These are phyloP conservation scores for Diaporthe capsici DNA, from an alignment of 2,329 filamentous ascomycete genomes.

Conservation along the genomic window DNA sequence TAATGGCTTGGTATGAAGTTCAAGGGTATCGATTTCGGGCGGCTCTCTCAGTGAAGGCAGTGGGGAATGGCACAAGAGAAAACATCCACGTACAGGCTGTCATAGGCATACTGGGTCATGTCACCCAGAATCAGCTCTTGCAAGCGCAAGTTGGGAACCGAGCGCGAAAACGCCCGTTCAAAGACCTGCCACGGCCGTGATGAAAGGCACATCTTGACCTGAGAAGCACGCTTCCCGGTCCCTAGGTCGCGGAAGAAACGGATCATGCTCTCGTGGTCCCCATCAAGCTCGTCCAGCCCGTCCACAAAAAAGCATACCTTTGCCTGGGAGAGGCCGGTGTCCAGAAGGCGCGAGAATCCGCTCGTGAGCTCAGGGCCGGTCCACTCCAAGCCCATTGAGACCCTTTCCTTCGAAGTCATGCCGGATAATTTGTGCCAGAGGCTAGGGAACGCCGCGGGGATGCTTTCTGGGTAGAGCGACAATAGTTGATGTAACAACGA, in stretches of 20 bases:
- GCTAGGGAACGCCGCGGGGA: slow-evolving; percentile 47
- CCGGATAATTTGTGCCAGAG: slow-evolving; percentile 48
- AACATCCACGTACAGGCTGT: slow-evolving; percentile 37
- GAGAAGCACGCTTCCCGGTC: slow-evolving; percentile 36
- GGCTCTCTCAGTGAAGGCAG: neutral
- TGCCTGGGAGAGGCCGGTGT: slow-evolving; percentile 40
- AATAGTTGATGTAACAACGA: slow-evolving; percentile 55
- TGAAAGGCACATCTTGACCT: slow-evolving; percentile 48
- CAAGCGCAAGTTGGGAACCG: slow-evolving; percentile 45
- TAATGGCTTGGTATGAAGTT: neutral
- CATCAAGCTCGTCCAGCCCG: slow-evolving; percentile 47
- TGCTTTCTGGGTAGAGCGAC: slow-evolving; percentile 45
- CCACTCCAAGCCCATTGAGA: slow-evolving; percentile 51
- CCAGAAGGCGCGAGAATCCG: slow-evolving; percentile 46
- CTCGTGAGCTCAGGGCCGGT: slow-evolving; percentile 48
- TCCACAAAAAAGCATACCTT: slow-evolving; percentile 48
- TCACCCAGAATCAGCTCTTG: slow-evolving; percentile 46
- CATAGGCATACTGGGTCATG: slow-evolving; percentile 44
- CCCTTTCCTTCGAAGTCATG: slow-evolving; percentile 50
- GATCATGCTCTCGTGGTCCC: slow-evolving; percentile 47
- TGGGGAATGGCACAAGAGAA: neutral
- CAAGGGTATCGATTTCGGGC: neutral
- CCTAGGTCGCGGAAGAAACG: slow-evolving; percentile 43
- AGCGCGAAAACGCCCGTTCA: slow-evolving; percentile 44
- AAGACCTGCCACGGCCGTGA: slow-evolving; percentile 50